phyloP scores from a whole-genome alignment of 2,329 filamentous ascomycete genomes.

The Colletotrichum sublineola region DNA sequence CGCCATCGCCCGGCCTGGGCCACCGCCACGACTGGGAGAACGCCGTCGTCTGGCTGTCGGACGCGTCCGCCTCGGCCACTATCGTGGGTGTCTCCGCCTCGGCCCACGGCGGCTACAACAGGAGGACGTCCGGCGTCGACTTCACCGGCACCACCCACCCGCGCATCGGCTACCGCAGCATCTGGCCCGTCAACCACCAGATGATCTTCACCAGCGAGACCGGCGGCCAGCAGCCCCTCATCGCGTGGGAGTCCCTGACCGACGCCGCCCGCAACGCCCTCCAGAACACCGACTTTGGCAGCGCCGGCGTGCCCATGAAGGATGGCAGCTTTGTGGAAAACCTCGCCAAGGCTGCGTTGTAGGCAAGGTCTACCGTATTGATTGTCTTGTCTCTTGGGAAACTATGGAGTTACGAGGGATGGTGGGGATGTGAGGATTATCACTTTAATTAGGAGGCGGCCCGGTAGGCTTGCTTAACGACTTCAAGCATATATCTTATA shows the following conservation, averaged over 20 bases:
- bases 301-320: conserved; percentile 56
- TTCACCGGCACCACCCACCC: conserved; percentile 47
- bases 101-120: conserved; percentile 50
- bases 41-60: conserved; percentile 51
- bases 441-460: conserved; percentile 26
- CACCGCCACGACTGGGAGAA: conserved; percentile 56
- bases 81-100: conserved; percentile 51
- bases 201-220: conserved; percentile 51
- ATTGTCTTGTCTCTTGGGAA: too few relatives aligned
- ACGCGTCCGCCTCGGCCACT: conserved; percentile 46
- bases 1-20: conserved; percentile 51
- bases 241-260: conserved; percentile 56
- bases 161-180: conserved; percentile 50
- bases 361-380: not conserved
- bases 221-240: conserved; percentile 55
- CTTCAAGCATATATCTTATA: conserved; percentile 30
- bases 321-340: conserved; percentile 40
- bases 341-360: conserved; percentile 40
- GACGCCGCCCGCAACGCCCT: conserved; percentile 51
- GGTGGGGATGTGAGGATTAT: conserved; percentile 9
- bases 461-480: conserved; percentile 13
- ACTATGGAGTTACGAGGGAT: not conserved
- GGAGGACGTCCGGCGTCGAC: conserved; percentile 44
- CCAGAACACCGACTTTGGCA: conserved; percentile 54
- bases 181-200: conserved; percentile 52